Evolutionary conservation across 2,329 filamentous ascomycete species (phyloP).

Genomic region (Xylaria sp.): DNA sequence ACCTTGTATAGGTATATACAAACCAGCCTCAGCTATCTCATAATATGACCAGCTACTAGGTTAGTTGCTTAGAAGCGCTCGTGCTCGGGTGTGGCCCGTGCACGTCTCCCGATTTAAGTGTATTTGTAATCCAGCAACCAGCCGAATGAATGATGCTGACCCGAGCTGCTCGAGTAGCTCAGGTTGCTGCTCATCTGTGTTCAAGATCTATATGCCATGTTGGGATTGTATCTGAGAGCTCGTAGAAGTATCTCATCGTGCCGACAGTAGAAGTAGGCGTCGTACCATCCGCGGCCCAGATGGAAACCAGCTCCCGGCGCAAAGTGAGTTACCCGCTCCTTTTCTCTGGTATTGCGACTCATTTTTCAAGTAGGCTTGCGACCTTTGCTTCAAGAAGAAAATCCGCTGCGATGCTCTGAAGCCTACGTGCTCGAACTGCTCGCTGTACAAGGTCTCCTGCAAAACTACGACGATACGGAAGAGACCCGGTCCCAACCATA

Average conservation of each 20-base stretch:
- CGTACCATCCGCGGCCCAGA: conserved; percentile 21
- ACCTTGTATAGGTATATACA: not conserved
- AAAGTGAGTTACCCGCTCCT: conserved; percentile 36
- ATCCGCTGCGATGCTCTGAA: conserved; percentile 59
- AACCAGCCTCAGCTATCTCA: not conserved
- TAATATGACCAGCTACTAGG: not conserved
- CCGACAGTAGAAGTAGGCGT: not conserved
- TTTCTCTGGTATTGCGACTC: not conserved
- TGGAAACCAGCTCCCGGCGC: conserved; percentile 47
- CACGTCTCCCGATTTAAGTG: not conserved
- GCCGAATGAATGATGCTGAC: not conserved
- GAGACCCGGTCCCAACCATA: conserved; percentile 27
- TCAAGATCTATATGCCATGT: not conserved
- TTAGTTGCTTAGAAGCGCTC: too few relatives aligned
- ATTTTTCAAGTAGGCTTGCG: conserved; percentile 47
- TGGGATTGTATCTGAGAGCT: not conserved
- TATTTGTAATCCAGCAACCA: conserved; percentile 6
- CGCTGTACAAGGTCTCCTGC: conserved; percentile 55
- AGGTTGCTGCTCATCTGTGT: not conserved
- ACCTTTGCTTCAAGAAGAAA: conserved; percentile 58
- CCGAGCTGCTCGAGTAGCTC: not conserved
- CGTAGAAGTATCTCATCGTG: not conserved
- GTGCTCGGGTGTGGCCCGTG: not conserved
- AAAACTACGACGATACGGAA: conserved; percentile 47
- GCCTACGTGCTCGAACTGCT: conserved; percentile 56